Evolutionary conservation across 2,329 filamentous ascomycete species (phyloP).

Genomic region (Penicillium thymicola): DNA sequence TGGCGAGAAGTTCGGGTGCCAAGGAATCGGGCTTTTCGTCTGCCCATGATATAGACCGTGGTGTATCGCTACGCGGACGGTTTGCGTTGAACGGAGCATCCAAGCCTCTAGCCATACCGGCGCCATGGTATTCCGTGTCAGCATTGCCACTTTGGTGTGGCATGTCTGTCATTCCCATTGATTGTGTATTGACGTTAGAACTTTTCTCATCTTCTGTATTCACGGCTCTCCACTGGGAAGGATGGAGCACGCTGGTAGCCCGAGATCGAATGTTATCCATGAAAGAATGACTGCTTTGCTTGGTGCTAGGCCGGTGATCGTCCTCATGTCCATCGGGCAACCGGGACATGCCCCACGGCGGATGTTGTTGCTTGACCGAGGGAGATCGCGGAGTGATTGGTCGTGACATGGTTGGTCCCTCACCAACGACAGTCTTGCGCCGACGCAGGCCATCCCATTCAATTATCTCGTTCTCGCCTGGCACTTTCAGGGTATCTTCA

Average conservation of each 20-base stretch:
- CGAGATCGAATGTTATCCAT: constrained; percentile 40
- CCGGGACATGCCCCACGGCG: constrained; percentile 81
- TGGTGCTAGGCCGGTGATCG: constrained; percentile 30
- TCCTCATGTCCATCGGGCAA: constrained; percentile 65
- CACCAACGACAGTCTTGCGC: constrained; percentile 58
- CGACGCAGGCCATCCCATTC: constrained; percentile 91
- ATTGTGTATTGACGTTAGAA: constrained; percentile 52
- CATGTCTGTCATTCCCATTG: constrained; percentile 63
- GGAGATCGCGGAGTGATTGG: constrained; percentile 38
- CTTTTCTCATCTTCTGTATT: constrained; percentile 30
- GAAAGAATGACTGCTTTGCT: constrained; percentile 34
- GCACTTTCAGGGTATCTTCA: constrained; percentile 66
- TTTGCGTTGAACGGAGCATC: constrained; percentile 24
- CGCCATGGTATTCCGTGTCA: constrained; percentile 40
- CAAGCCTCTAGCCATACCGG: constrained; percentile 14
- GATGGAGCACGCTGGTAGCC: constrained; percentile 37
- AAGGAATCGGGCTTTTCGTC: constrained; percentile 24
- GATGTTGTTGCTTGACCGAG: constrained; percentile 57
- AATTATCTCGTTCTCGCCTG: constrained; percentile 73
- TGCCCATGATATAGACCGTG: constrained; percentile 38
- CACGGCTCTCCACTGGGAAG: constrained; percentile 35
- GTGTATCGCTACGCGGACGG: constrained; percentile 36
- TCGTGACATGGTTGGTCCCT: constrained; percentile 42
- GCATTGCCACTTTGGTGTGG: constrained; percentile 48
- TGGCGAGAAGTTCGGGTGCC: constrained; percentile 38